Evolutionary conservation across 257 asterid genomes (phyloP), one percentile per base, ranked within the genome.

Genomic region (Solanum sitiens): DNA sequence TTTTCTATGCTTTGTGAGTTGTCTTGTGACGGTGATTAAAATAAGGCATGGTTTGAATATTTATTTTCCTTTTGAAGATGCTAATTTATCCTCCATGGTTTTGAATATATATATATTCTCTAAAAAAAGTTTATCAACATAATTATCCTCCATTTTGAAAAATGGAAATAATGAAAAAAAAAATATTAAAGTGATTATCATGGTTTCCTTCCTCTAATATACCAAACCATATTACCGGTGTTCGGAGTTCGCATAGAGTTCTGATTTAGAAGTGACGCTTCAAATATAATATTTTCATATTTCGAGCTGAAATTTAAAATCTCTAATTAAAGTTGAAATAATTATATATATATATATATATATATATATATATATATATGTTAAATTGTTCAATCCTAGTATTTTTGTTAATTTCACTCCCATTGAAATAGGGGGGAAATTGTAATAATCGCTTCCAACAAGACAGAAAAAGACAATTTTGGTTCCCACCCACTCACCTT

Each of bases 281-380:
- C 0, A 2, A 56, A 18, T 56, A 56, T 56, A 1, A 7, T 56
- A 0, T 56, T 18, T 18, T 18, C 11, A 56, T 56, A 18, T 56
- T 3, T 0, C 4, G 0, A 56, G 7, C 2, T 18, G 3, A 2
- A 56, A 56, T 56, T 1, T 18, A 18, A 50, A 18, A 53, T 18
- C 11, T 53, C 2, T 53, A 53, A 56, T 56, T 56, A 56, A 18
- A 4, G 0, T 2, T 56, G 63, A 1, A 7, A 18, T 0, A 2
- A 7, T 18, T 56, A 37, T 37, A 37, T 37, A 37, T 37, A 15
- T 15, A 53, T 68, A 27, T 21, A 68, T 68, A 27, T 0, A 68
- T 27, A 27, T 15, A 50, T 13, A 50, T 50, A 33, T 33, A 68
- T 0, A 68, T 30, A 30, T 15, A 15, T 14, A 16, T 53, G 11